Base-by-base conservation (phyloP, 1,284 basidiomycete genomes). In the Garcileccinum viscosum region DNA sequence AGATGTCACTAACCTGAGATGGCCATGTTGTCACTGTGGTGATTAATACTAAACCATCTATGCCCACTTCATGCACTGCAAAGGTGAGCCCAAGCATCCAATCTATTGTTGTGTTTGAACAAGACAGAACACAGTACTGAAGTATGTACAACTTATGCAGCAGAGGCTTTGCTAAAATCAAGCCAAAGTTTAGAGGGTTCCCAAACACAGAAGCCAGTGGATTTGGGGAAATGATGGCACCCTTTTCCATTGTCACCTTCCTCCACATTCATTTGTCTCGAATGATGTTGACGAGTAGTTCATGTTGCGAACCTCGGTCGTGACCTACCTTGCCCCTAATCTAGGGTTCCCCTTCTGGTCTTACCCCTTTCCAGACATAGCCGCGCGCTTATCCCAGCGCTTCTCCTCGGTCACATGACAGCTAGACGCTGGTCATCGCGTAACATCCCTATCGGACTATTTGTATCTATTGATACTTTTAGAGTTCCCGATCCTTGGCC, bases 11-110 rank as follows among this genome's bases (percentile, higher is more conserved):
- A 22, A 78, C 79, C 71, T 80, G 79, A 44, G 77, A 65, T 4
- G 77, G 70, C 70, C 66, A 75, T 75, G 79, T 80, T 68, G 64
- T 71, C 63, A 79, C 68, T 2, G 66, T 65, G 30, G 79, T 77
- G 3, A 72, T 69, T 9, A 63, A 70, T 24, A 78, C 58, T 19
- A 53, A 59, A 2, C 69, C 67, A 2, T 56, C 15, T 38, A 66
- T 65, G 40, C 77, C 71, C 1, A 64, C 70, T 27, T 70, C 73
- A 1, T 69, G 65, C 38, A 72, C 69, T 66, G 63, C 69, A 56
- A 80, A 71, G 2, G 78, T 75, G 30, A 81, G 75, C 5, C 77
- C 79, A 62, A 81, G 76, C 77, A 81, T 78, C 79, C 78, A 80
- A 50, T 79, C 77, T 81, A 33, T 4, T 14, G 19, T 5, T 27